Evolutionary conservation across 2,329 filamentous ascomycete genomes (phyloP).

Genomic region (Fusarium tricinctum): DNA sequence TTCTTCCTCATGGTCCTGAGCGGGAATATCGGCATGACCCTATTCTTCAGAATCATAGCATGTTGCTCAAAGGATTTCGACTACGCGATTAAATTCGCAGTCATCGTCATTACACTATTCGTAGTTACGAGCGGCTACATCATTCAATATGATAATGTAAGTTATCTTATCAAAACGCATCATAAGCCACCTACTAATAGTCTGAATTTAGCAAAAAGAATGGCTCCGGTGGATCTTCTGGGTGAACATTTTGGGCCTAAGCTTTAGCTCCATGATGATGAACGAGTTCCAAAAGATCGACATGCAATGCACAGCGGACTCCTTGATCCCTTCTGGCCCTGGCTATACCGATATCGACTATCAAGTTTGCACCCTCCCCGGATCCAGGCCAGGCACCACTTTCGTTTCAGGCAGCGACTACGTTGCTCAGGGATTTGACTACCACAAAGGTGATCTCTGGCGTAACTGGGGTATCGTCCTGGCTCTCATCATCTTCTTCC

Average conservation of each 20-base stretch:
- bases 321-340: slow-evolving; percentile 78
- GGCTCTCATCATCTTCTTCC: slow-evolving; percentile 80
- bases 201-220: slow-evolving; percentile 65
- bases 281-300: slow-evolving; percentile 83
- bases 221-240: slow-evolving; percentile 88
- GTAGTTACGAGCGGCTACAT: slow-evolving; percentile 86
- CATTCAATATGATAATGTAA: slow-evolving; percentile 78
- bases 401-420: slow-evolving; percentile 77
- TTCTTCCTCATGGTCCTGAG: slow-evolving; percentile 79
- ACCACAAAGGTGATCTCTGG: slow-evolving; percentile 78
- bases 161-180: too few relatives aligned
- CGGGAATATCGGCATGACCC: slow-evolving; percentile 79
- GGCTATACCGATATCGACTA: slow-evolving; percentile 78
- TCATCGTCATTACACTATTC: slow-evolving; percentile 82
- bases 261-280: slow-evolving; percentile 84
- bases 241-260: slow-evolving; percentile 80
- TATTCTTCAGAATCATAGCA: slow-evolving; percentile 82
- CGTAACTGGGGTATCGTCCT: slow-evolving; percentile 87
- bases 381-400: slow-evolving; percentile 75
- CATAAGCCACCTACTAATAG: too few relatives aligned
- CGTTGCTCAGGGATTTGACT: slow-evolving; percentile 76
- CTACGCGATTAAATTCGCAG: slow-evolving; percentile 85
- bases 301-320: slow-evolving; percentile 76
- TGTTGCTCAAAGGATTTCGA: slow-evolving; percentile 85
- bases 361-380: slow-evolving; percentile 85